These are phyloP conservation scores for Primulina huaijiensis DNA, from an alignment of 257 asterid species.

Conservation along the genomic window DNA sequence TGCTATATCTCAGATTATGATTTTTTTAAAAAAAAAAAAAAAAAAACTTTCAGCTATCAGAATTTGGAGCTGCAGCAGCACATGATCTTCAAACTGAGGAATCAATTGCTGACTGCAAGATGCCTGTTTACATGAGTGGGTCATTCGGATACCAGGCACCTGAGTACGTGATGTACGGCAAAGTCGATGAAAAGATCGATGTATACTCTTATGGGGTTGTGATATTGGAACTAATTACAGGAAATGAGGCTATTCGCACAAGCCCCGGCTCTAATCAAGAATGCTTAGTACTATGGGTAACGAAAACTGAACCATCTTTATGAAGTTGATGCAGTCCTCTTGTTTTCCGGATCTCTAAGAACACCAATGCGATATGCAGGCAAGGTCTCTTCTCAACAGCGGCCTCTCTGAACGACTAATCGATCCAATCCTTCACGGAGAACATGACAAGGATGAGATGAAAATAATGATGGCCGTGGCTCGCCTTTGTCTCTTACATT, in stretches of 20 bases:
- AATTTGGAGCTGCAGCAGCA: conserved; percentile 65
- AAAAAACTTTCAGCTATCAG: conserved; percentile 49
- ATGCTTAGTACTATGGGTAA: conserved; percentile 74
- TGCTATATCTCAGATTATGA: not conserved
- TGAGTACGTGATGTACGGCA: conserved; percentile 77
- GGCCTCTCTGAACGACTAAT: conserved; percentile 59
- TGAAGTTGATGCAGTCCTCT: no score
- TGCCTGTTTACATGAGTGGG: conserved; percentile 49
- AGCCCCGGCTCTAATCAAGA: conserved; percentile 44
- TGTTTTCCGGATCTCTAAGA: not conserved
- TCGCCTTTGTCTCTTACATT: conserved; percentile 72
- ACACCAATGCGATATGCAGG: conserved; percentile 40
- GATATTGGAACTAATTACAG: conserved; percentile 77
- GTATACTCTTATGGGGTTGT: conserved; percentile 81
- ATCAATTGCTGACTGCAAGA: conserved; percentile 27
- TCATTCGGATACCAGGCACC: conserved; percentile 80
- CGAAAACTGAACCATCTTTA: not conserved
- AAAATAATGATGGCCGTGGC: conserved; percentile 57
- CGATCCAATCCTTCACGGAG: conserved; percentile 55
- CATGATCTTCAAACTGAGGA: conserved; percentile 30
- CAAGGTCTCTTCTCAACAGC: conserved; percentile 59
- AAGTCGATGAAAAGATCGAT: conserved; percentile 83
- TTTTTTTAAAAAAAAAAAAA: not conserved
- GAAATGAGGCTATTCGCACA: conserved; percentile 57
- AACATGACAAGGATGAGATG: conserved; percentile 60